Percentiles rank a stretch among this genome's conserved stretches.
phyloP scores from a whole-genome alignment of 1,284 basidiomycete genomes.

The Malassezia dermatis region DNA sequence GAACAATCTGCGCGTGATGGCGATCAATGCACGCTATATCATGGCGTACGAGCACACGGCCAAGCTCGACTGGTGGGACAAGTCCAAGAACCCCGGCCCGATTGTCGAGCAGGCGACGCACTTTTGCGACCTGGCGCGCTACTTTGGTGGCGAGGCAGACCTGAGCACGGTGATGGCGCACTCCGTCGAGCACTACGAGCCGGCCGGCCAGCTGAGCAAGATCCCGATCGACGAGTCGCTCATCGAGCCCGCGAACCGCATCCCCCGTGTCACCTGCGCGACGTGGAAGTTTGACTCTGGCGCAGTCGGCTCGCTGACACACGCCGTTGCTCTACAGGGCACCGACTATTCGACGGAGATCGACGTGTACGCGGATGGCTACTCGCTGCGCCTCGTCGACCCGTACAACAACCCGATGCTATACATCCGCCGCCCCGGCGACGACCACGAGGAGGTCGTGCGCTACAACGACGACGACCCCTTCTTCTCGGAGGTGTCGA shows the following conservation, averaged over 20 bases:
- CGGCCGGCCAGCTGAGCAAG: conserved; percentile 70
- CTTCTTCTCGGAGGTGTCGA: conserved; percentile 47
- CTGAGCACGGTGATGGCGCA: conserved; percentile 61
- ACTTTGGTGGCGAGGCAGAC: conserved; percentile 95
- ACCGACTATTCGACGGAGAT: conserved; percentile 45
- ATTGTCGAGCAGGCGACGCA: conserved; percentile 94
- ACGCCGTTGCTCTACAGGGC: conserved; percentile 45
- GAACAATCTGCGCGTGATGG: conserved; percentile 92
- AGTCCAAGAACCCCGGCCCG: conserved; percentile 77
- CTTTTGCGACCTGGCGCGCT: conserved; percentile 66
- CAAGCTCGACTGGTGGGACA: conserved; percentile 94
- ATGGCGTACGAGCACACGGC: conserved; percentile 66
- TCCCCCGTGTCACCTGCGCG: conserved; percentile 44
- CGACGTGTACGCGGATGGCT: conserved; percentile 44
- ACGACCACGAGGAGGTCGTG: conserved; percentile 47
- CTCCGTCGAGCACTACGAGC: conserved; percentile 44
- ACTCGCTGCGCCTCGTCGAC: conserved; percentile 42
- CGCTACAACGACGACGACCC: conserved; percentile 46
- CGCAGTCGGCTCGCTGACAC: conserved; percentile 45
- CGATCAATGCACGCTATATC: conserved; percentile 87
- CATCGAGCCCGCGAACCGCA: conserved; percentile 52
- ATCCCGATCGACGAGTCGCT: conserved; percentile 68
- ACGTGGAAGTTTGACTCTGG: conserved; percentile 46
- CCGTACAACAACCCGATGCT: conserved; percentile 46
- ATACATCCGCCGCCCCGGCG: conserved; percentile 44